Conservation (phyloP, 225 moss, liverwort and hornwort species). For the Marchantia polymorpha region DNA sequence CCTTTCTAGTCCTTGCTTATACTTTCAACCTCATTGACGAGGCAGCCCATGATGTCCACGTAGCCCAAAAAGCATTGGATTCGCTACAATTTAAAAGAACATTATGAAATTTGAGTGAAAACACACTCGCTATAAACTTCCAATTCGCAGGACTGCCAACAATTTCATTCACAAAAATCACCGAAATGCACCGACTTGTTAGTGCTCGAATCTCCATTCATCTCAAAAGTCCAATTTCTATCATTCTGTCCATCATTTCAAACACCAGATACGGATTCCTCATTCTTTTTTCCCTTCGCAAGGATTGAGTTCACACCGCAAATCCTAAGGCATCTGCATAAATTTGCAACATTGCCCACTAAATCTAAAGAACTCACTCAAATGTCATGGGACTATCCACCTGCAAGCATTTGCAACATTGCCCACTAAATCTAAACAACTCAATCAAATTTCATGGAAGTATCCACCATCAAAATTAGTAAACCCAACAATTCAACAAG, state of each 20-base stretch:
- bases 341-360: no score
- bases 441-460: no score
- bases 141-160: constrained; percentile 71
- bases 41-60: constrained; percentile 66
- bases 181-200: constrained; percentile 72
- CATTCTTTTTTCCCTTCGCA: background rate
- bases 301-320: no score
- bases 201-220: constrained; percentile 30
- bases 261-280: background rate
- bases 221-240: constrained; percentile 20
- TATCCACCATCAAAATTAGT: no score
- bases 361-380: no score
- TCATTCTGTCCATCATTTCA: constrained; percentile 9
- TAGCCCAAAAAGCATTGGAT: constrained; percentile 41
- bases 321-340: no score
- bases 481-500: no score
- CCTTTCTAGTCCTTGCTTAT: constrained; percentile 45
- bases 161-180: constrained; percentile 81
- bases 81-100: constrained; percentile 82
- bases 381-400: no score
- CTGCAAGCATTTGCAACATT: no score
- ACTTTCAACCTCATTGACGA: constrained; percentile 55
- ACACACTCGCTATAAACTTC: constrained; percentile 55
- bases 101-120: no score
- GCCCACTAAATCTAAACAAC: no score